These are phyloP conservation scores for Saitozyma podzolica DNA, from an alignment of 768 basidiomycete genomes.

Conservation along the genomic window DNA sequence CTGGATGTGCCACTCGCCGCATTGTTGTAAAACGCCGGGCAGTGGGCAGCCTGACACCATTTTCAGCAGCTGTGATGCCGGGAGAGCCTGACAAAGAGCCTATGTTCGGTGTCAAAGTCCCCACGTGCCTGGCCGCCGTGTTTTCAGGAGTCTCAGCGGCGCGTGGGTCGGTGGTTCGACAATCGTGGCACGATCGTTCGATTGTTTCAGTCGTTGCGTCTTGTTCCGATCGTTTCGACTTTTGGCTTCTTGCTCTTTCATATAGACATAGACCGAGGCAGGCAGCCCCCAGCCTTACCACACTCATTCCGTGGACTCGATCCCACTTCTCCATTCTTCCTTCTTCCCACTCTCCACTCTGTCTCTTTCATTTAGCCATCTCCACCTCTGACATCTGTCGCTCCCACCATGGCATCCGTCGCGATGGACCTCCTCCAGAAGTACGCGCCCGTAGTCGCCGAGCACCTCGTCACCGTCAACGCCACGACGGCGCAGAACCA, in stretches of 20 bases:
- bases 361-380: too few relatives aligned
- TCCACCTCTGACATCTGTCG: neutral
- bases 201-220: neutral
- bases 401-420: constrained; percentile 22
- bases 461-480: constrained; percentile 60
- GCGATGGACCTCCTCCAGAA: constrained; percentile 38
- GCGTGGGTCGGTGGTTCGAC: neutral
- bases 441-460: constrained; percentile 43
- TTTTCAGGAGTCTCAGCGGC: neutral
- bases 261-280: too few relatives aligned
- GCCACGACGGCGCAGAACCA: constrained; percentile 87
- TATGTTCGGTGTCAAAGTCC: too few relatives aligned
- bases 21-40: neutral
- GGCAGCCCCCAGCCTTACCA: too few relatives aligned
- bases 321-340: too few relatives aligned
- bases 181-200: neutral
- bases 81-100: too few relatives aligned
- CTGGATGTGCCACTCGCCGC: too few relatives aligned
- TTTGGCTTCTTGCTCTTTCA: too few relatives aligned
- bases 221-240: neutral
- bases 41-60: neutral
- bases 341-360: too few relatives aligned
- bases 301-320: too few relatives aligned
- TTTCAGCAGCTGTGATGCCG: neutral
- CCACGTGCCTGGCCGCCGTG: too few relatives aligned